Conservation (phyloP, 2,329 filamentous ascomycete genomes). For the Orbilia javanica region DNA sequence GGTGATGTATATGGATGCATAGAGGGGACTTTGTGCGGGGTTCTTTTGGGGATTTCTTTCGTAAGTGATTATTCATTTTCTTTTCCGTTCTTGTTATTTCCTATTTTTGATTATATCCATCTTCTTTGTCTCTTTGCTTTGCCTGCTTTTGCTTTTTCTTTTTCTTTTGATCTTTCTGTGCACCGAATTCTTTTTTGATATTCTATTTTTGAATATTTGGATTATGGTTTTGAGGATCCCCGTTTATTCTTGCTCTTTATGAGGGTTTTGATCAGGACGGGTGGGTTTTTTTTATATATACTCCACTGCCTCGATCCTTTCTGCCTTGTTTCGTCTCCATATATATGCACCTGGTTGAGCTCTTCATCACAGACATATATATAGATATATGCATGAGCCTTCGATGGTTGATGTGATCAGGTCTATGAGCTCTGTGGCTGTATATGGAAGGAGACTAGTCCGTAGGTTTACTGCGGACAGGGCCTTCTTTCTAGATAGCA, state of each 20-base stretch:
- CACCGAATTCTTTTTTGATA: neutral
- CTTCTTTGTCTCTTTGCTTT: neutral
- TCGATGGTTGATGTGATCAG: neutral
- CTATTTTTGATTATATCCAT: neutral
- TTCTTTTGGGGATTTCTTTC: neutral
- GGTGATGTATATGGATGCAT: neutral
- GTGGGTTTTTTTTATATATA: neutral
- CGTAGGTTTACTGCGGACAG: neutral
- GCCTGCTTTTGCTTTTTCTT: neutral
- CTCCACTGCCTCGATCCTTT: neutral
- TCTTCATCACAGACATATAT: neutral
- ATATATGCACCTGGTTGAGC: conserved; percentile 10
- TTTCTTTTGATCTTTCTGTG: neutral
- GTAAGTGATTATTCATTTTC: neutral
- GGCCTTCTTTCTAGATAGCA: no score
- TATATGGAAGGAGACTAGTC: neutral
- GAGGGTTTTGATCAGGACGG: neutral
- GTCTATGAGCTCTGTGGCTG: neutral
- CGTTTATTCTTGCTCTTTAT: conserved; percentile 6
- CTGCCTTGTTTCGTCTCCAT: neutral
- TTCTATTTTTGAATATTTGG: neutral
- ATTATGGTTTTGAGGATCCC: neutral
- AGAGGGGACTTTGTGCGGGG: neutral
- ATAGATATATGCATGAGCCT: conserved; percentile 6
- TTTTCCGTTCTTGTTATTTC: neutral